Conservation (phyloP, 495 filamentous ascomycete species). For the Staphylotrichum longicolle region DNA sequence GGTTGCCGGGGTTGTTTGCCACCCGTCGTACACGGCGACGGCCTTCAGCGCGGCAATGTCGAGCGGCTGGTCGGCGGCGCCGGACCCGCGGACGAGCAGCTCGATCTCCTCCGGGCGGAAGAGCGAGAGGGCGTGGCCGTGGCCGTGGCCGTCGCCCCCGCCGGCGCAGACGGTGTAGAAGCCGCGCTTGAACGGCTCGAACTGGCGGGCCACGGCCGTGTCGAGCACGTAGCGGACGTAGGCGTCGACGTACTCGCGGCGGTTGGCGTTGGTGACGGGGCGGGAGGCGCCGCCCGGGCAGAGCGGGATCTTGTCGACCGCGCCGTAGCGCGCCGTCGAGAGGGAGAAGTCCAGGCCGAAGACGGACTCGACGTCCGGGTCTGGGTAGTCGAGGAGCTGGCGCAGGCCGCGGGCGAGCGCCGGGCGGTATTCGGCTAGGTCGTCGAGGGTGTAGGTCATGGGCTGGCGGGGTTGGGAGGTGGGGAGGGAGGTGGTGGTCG, state of each 20-base stretch:
- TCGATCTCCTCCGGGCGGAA: constrained; percentile 97
- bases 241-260: constrained; percentile 83
- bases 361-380: constrained; percentile 63
- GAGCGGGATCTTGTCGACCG: constrained; percentile 62
- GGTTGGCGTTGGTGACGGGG: constrained; percentile 80
- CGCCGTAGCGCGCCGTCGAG: constrained; percentile 75
- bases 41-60: constrained; percentile 74
- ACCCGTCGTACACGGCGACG: constrained; percentile 81
- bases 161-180: constrained; percentile 93
- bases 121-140: constrained; percentile 63
- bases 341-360: constrained; percentile 85
- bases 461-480: constrained; percentile 56
- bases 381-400: constrained; percentile 77
- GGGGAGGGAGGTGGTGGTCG: constrained; percentile 38
- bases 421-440: constrained; percentile 82
- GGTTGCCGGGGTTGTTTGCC: constrained; percentile 42
- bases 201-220: constrained; percentile 74
- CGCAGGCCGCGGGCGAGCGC: constrained; percentile 72
- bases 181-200: constrained; percentile 92
- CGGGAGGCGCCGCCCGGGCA: constrained; percentile 71
- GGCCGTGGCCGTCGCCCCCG: constrained; percentile 44
- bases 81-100: constrained; percentile 80
- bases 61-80: constrained; percentile 65
- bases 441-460: constrained; percentile 74
- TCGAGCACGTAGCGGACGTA: constrained; percentile 84